A percentile compares a stretch with the other conserved stretches of the same genome.
phyloP scores from a whole-genome alignment of 2,329 filamentous ascomycete species.

The Fusarium camptoceras region DNA sequence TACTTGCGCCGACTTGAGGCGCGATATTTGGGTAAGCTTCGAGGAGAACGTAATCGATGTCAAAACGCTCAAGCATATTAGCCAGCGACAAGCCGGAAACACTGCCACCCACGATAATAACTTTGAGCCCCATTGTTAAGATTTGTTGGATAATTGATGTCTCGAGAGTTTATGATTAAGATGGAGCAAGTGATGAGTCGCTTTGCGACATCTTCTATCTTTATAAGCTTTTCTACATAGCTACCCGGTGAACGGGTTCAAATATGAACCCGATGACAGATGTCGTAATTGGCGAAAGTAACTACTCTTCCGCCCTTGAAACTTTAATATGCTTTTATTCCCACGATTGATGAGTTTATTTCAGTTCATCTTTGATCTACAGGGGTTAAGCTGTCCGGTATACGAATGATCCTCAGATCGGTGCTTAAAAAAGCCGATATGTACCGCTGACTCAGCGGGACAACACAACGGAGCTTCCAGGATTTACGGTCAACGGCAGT shows the following conservation, averaged over 20 bases:
- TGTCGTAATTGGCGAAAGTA: background rate
- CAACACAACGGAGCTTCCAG: background rate
- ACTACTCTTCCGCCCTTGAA: background rate
- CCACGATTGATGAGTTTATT: background rate
- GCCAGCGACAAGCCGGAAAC: conserved; percentile 3
- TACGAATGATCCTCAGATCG: background rate
- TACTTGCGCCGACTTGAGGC: conserved; percentile 5
- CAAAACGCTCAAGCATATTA: conserved; percentile 5
- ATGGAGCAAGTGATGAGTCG: background rate
- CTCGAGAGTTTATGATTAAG: background rate
- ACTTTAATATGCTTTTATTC: background rate
- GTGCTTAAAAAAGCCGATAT: background rate
- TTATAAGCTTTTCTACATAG: background rate
- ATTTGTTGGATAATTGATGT: background rate
- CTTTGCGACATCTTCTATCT: background rate
- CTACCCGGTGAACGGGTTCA: background rate
- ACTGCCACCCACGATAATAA: background rate
- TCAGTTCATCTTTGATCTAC: background rate
- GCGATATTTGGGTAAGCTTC: background rate
- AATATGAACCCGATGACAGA: background rate
- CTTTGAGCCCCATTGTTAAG: background rate
- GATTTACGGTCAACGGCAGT: background rate
- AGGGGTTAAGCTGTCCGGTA: background rate
- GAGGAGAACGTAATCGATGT: background rate
- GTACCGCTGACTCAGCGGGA: background rate